These are phyloP conservation scores for Desmodesmus armatus DNA, from an alignment of 139 green algal genomes.

Conservation along the genomic window DNA sequence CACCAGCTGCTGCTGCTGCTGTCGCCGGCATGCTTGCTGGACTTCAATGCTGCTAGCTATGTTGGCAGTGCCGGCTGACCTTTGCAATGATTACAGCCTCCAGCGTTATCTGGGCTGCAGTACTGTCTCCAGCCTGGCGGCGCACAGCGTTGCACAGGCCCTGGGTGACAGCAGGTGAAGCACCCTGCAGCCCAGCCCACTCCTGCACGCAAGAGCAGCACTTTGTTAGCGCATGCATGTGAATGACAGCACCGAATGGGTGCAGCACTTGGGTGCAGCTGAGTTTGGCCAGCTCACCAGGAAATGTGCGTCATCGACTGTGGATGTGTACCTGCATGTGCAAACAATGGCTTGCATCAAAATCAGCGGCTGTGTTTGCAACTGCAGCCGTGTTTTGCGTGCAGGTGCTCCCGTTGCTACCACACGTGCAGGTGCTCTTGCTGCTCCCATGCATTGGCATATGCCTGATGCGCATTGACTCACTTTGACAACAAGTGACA, in stretches of 20 bases:
- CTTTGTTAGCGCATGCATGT: background rate
- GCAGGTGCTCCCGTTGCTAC: too few relatives aligned
- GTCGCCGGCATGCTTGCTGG: background rate
- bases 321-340: constrained; percentile 23
- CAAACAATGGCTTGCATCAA: too few relatives aligned
- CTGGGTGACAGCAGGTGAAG: background rate
- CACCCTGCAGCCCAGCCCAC: constrained; percentile 32
- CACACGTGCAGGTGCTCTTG: too few relatives aligned
- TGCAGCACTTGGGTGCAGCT: background rate
- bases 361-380: too few relatives aligned
- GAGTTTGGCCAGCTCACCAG: constrained; percentile 15
- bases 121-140: background rate
- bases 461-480: too few relatives aligned
- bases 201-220: constrained; percentile 13
- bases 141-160: constrained; percentile 35
- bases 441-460: too few relatives aligned
- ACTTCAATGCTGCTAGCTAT: background rate
- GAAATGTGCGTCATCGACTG: constrained; percentile 37
- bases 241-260: background rate
- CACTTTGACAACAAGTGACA: constrained; percentile 22
- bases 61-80: background rate
- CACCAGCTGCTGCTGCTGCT: background rate
- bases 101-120: constrained; percentile 10
- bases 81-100: constrained; percentile 23
- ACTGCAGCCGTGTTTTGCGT: too few relatives aligned